A percentile compares a stretch with the other conserved stretches of the same genome.
Evolutionary conservation across 1,284 basidiomycete species (phyloP).

Genomic region (Trametes sp.): DNA sequence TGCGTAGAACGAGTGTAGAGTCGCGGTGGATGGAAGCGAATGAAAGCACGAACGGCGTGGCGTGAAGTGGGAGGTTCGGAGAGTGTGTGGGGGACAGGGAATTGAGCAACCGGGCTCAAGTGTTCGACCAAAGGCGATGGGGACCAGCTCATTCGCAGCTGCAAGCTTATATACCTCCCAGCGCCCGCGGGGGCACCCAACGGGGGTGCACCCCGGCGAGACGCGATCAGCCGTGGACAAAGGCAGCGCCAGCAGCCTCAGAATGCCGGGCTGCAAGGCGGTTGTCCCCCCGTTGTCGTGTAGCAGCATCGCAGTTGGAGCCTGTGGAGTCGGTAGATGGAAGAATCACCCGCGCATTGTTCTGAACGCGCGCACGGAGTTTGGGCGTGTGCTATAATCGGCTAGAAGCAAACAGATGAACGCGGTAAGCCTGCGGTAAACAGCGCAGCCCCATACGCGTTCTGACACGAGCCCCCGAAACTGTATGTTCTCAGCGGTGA

Average conservation of each 20-base stretch:
- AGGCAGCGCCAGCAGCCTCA: not conserved
- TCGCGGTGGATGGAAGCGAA: conserved; percentile 12
- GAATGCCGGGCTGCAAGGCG: not conserved
- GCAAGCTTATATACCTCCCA: conserved; percentile 14
- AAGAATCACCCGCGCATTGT: conserved; percentile 19
- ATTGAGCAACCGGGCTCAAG: conserved; percentile 30
- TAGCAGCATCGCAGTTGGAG: conserved; percentile 30
- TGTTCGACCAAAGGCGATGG: conserved; percentile 26
- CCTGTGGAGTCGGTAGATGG: conserved; percentile 24
- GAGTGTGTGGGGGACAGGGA: not conserved
- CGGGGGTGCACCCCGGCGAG: conserved; percentile 4
- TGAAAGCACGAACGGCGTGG: conserved; percentile 19
- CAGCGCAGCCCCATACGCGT: not conserved
- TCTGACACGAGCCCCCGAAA: not conserved
- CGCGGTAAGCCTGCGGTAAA: not conserved
- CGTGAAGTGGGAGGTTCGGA: conserved; percentile 9
- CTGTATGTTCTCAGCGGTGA: not conserved
- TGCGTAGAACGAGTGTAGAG: conserved; percentile 1
- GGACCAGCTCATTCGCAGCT: not conserved
- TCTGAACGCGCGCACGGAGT: conserved; percentile 5
- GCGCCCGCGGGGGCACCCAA: not conserved
- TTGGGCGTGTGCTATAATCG: conserved; percentile 1
- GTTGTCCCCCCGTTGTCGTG: conserved; percentile 28
- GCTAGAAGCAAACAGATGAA: conserved; percentile 2
- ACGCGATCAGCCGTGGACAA: not conserved